Evolutionary conservation across 1,284 basidiomycete species (phyloP).

Genomic region (Moesziomyces antarcticus): DNA sequence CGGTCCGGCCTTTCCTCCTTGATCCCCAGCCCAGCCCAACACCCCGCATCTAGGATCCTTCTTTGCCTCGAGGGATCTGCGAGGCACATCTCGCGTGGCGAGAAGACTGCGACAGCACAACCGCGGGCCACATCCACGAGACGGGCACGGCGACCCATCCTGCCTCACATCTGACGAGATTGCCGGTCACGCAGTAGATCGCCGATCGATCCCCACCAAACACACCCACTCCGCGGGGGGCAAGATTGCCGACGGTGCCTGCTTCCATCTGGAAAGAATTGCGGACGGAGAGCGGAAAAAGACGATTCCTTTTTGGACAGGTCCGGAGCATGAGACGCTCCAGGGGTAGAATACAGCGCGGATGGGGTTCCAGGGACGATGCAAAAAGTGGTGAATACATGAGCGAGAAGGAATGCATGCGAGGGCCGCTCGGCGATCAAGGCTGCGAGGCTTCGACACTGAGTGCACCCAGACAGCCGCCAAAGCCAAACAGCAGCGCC

Average conservation of each 20-base stretch:
- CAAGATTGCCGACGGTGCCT: neutral
- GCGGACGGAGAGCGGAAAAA: neutral
- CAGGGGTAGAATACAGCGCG: neutral
- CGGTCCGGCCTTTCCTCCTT: neutral
- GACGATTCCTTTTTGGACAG: neutral
- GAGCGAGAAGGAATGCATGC: constrained; percentile 6
- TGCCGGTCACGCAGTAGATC: neutral
- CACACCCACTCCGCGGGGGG: too few relatives aligned
- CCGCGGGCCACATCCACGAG: neutral
- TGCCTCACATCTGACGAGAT: neutral
- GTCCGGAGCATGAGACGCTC: too few relatives aligned
- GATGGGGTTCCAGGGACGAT: neutral
- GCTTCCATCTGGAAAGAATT: neutral
- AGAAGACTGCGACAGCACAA: neutral
- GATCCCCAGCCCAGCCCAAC: too few relatives aligned
- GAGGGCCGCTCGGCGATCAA: neutral
- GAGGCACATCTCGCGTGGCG: neutral
- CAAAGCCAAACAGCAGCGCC: constrained; percentile 38
- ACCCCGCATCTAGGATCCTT: too few relatives aligned
- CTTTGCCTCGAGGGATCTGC: neutral
- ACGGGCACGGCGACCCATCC: neutral
- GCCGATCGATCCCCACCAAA: neutral
- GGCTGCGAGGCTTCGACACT: constrained; percentile 5
- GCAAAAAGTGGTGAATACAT: neutral
- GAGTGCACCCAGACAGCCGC: constrained; percentile 27